Evolutionary conservation across 768 basidiomycete genomes (phyloP).

Genomic region (Multifurca ochricompacta): DNA sequence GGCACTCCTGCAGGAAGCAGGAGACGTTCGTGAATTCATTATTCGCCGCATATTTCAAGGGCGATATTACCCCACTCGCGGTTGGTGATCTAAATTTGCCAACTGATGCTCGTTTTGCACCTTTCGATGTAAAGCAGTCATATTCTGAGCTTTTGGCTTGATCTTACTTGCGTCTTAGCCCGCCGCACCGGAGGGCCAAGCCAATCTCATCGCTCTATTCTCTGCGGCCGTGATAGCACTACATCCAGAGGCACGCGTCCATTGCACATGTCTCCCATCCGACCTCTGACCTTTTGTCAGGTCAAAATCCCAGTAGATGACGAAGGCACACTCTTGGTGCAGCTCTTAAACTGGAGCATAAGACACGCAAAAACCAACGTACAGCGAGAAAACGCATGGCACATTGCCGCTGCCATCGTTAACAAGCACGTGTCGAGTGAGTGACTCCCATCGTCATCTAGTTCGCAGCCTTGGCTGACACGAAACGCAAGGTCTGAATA

Average conservation of each 20-base stretch:
- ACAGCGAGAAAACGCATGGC: constrained; percentile 49
- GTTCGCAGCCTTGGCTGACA: neutral
- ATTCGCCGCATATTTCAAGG: constrained; percentile 49
- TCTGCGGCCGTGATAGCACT: constrained; percentile 58
- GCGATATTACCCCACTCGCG: constrained; percentile 44
- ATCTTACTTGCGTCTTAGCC: constrained; percentile 28
- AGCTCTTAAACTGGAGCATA: constrained; percentile 55
- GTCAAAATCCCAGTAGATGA: constrained; percentile 43
- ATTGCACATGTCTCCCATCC: neutral
- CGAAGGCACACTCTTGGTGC: constrained; percentile 43
- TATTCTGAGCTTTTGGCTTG: neutral
- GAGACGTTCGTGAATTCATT: constrained; percentile 43
- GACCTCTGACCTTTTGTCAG: constrained; percentile 30
- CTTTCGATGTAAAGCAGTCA: constrained; percentile 42
- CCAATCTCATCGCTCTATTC: constrained; percentile 60
- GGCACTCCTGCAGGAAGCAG: constrained; percentile 47
- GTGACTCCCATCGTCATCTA: constrained; percentile 13
- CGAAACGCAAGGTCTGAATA: constrained; percentile 35
- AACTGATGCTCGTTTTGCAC: constrained; percentile 32
- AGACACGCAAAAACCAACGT: constrained; percentile 36
- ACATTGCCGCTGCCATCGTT: constrained; percentile 56
- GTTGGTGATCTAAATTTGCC: constrained; percentile 49
- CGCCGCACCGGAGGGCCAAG: constrained; percentile 40
- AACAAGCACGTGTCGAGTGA: constrained; percentile 73
- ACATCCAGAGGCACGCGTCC: constrained; percentile 47